These are phyloP conservation scores for Tricharina praecox DNA, from an alignment of 495 filamentous ascomycete species.

Conservation along the genomic window DNA sequence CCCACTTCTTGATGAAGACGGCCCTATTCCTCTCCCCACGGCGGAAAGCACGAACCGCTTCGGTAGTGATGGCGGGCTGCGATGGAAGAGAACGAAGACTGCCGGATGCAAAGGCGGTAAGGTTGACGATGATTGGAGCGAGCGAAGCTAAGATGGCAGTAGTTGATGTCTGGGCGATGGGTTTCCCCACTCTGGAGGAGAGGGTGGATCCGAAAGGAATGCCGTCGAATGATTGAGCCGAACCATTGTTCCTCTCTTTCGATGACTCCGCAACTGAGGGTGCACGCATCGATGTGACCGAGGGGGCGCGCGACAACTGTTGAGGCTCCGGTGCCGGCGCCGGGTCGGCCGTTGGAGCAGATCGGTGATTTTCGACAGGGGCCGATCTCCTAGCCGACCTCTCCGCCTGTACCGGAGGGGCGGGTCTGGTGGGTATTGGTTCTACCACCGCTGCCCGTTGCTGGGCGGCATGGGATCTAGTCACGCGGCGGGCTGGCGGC, in stretches of 20 bases:
- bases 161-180: conserved; percentile 19
- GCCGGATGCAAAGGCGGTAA: conserved; percentile 15
- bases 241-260: neutral
- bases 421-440: neutral
- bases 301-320: neutral
- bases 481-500: neutral
- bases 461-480: conserved; percentile 34
- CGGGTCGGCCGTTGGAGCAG: neutral
- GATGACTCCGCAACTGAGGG: too few relatives aligned
- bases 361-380: neutral
- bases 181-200: conserved; percentile 16
- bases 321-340: neutral
- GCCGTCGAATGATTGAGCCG: conserved; percentile 1
- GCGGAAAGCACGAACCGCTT: conserved; percentile 16
- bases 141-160: conserved; percentile 19
- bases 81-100: conserved; percentile 14
- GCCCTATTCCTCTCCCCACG: conserved; percentile 18
- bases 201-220: conserved; percentile 18
- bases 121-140: conserved; percentile 15
- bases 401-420: neutral
- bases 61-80: conserved; percentile 14
- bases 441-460: conserved; percentile 28
- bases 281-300: neutral
- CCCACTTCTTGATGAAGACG: conserved; percentile 65
- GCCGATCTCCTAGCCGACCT: neutral